These are phyloP conservation scores for Geranium rotundifolium DNA, from an alignment of 345 rosid species.

Conservation along the genomic window DNA sequence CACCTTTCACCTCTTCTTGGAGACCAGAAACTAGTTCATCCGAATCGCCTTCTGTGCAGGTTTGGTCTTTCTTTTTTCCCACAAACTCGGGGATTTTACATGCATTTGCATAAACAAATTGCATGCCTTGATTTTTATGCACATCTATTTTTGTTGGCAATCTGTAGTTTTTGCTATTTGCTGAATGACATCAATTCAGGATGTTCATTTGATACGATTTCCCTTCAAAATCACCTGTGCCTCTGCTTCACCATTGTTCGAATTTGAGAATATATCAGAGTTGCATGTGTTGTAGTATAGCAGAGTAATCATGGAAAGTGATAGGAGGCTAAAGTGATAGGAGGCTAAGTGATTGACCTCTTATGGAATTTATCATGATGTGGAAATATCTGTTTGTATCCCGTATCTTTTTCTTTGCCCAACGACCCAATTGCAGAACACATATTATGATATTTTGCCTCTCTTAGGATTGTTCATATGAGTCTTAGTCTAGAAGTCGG, in stretches of 20 bases:
- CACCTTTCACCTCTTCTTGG: constrained; percentile 45
- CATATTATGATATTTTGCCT: background rate
- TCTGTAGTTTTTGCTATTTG: background rate
- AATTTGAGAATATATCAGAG: background rate
- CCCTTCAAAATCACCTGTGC: background rate
- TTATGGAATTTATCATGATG: background rate
- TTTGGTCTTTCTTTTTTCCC: constrained; percentile 19
- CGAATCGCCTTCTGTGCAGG: constrained; percentile 63
- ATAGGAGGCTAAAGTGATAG: too few relatives aligned
- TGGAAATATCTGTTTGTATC: background rate
- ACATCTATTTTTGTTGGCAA: background rate
- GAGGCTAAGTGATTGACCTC: background rate
- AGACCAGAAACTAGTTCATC: constrained; percentile 48
- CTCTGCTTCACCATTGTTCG: background rate
- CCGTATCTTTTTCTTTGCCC: too few relatives aligned
- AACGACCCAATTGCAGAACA: too few relatives aligned
- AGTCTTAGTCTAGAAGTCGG: background rate
- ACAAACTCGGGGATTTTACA: background rate
- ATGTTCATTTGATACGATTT: background rate
- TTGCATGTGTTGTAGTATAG: background rate
- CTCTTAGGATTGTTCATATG: background rate
- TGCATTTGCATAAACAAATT: constrained; percentile 2
- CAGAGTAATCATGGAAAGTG: background rate
- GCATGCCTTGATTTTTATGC: background rate
- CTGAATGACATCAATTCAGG: background rate